These are phyloP conservation scores for Inga leiocalycina DNA, from an alignment of 306 rosid genomes.

Conservation along the genomic window DNA sequence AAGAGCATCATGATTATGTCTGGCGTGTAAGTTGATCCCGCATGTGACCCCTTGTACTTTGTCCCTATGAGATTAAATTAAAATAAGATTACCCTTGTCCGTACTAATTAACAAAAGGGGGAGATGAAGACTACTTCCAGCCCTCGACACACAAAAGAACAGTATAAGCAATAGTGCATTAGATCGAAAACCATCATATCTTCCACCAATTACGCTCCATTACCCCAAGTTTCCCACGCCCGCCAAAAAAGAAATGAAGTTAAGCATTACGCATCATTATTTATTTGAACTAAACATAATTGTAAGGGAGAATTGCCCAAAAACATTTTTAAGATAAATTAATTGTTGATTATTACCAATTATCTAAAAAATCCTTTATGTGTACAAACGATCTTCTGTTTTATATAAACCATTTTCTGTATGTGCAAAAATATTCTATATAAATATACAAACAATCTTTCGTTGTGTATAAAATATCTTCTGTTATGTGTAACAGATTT, in stretches of 20 bases:
- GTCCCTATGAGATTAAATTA: slow-evolving; percentile 14
- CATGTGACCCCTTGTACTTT: background rate
- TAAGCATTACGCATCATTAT: background rate
- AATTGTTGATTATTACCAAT: no score
- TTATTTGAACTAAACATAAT: background rate
- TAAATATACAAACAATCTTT: no score
- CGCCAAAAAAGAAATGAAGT: background rate
- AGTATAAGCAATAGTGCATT: background rate
- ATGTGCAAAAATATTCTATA: no score
- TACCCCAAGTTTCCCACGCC: background rate
- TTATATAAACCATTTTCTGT: no score
- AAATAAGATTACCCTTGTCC: background rate
- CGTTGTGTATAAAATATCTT: no score
- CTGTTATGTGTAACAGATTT: no score
- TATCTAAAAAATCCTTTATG: no score
- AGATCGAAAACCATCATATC: background rate
- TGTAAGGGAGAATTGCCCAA: background rate
- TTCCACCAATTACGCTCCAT: background rate
- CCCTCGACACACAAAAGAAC: background rate
- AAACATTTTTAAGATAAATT: no score
- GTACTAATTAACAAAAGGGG: background rate
- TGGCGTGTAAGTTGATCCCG: background rate
- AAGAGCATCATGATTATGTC: slow-evolving; percentile 13
- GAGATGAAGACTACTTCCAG: background rate
- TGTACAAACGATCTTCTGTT: no score